Evolutionary conservation across 2,329 filamentous ascomycete species (phyloP).

Genomic region (Xylariaceae sp.): DNA sequence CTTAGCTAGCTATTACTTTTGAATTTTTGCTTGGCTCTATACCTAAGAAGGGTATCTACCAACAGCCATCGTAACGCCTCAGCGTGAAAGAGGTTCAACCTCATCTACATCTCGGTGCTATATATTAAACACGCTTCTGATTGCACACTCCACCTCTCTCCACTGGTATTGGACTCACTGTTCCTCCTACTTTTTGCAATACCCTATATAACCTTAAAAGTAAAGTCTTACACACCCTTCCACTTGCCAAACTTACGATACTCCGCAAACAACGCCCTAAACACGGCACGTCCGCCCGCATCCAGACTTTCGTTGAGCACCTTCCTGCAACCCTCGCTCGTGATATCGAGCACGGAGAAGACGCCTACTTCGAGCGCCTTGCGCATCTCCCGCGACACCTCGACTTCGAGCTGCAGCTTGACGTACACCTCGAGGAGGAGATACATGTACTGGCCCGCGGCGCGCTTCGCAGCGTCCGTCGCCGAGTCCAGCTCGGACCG

Average conservation of each 20-base stretch:
- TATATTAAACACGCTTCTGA: too few species aligned
- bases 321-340: conserved; percentile 59
- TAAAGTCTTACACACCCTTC: conserved; percentile 54
- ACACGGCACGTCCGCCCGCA: conserved; percentile 63
- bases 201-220: background rate
- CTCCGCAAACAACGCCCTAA: conserved; percentile 63
- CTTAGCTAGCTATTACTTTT: too few species aligned
- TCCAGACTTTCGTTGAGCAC: conserved; percentile 67
- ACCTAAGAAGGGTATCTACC: conserved; percentile 6
- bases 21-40: too few species aligned
- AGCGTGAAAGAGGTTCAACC: background rate
- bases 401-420: conserved; percentile 63
- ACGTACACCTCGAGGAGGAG: conserved; percentile 65
- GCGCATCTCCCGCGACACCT: conserved; percentile 56
- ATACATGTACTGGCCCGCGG: conserved; percentile 68
- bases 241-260: conserved; percentile 71
- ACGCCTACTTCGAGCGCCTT: conserved; percentile 64
- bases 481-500: conserved; percentile 60
- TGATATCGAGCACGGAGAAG: conserved; percentile 66
- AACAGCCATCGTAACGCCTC: background rate
- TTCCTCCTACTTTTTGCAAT: background rate
- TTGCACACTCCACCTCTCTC: too few species aligned
- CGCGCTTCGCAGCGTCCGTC: conserved; percentile 65
- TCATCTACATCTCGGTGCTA: background rate
- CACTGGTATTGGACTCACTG: too few species aligned